A percentile compares a stretch with the other conserved stretches of the same genome.
Evolutionary conservation across 208 protist species (phyloP).

Genomic region (Strigomonas galati): DNA sequence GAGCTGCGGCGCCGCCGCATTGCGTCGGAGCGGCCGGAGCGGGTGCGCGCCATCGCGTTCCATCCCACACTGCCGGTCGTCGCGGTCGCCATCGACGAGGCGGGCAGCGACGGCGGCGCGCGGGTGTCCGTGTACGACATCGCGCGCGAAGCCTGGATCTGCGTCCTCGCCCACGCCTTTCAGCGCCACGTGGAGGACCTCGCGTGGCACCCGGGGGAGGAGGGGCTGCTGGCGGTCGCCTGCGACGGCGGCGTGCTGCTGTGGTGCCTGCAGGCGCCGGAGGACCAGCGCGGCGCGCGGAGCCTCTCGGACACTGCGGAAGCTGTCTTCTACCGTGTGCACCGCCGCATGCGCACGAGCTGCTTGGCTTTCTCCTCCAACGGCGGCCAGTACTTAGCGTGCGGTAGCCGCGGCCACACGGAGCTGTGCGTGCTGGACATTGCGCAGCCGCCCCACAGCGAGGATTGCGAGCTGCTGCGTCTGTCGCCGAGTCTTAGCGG

Average conservation of each 20-base stretch:
- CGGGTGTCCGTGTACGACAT: constrained; percentile 73
- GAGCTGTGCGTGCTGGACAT: constrained; percentile 61
- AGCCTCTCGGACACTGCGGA: constrained; percentile 15
- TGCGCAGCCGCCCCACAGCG: constrained; percentile 23
- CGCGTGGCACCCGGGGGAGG: constrained; percentile 67
- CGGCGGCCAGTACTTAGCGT: constrained; percentile 43
- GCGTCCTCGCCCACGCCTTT: constrained; percentile 73
- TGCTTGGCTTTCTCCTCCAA: constrained; percentile 44
- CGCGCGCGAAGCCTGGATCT: constrained; percentile 21
- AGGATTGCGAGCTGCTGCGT: constrained; percentile 15
- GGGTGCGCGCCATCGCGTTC: constrained; percentile 26
- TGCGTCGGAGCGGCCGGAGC: background rate
- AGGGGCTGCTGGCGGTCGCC: constrained; percentile 5
- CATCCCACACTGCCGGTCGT: constrained; percentile 55
- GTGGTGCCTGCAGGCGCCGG: constrained; percentile 40
- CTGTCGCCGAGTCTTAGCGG: constrained; percentile 50
- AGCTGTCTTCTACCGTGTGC: constrained; percentile 65
- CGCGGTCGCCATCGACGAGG: constrained; percentile 66
- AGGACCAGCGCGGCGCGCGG: background rate
- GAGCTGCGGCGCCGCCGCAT: background rate
- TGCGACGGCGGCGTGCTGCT: constrained; percentile 34
- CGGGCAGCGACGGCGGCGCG: constrained; percentile 21
- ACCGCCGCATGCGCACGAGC: constrained; percentile 32
- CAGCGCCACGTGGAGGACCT: constrained; percentile 50
- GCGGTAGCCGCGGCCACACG: constrained; percentile 41